These are phyloP conservation scores for Nymphaea colorata DNA, from an alignment of 164 flowering plant species.

Conservation along the genomic window DNA sequence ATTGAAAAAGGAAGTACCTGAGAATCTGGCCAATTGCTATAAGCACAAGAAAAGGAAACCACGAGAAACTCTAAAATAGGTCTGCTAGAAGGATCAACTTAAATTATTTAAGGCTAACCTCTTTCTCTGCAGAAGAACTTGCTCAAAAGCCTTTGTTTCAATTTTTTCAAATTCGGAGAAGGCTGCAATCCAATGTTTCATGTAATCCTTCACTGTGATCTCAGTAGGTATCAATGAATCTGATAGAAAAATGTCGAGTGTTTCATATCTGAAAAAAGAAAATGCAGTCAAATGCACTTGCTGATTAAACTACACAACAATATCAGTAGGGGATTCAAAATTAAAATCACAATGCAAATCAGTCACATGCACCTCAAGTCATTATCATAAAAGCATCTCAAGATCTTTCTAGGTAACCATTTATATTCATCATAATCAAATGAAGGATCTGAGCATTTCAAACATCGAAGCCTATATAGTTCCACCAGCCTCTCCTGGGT, in stretches of 20 bases:
- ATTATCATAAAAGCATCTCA: conserved; percentile 87
- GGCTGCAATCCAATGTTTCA: conserved; percentile 54
- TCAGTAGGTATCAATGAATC: conserved; percentile 55
- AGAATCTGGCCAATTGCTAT: conserved; percentile 26
- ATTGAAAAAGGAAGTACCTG: conserved; percentile 32
- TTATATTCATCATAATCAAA: conserved; percentile 35
- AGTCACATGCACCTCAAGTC: conserved; percentile 59
- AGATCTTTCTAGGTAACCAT: conserved; percentile 92
- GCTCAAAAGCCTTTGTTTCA: conserved; percentile 90
- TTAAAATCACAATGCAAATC: not conserved
- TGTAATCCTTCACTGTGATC: conserved; percentile 46
- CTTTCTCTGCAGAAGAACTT: conserved; percentile 84
- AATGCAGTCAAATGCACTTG: not conserved
- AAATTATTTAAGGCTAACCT: conserved; percentile 35
- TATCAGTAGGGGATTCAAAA: too few relatives aligned
- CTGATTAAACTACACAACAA: not conserved
- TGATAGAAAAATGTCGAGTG: conserved; percentile 57
- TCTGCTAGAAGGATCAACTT: not conserved
- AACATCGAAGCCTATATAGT: conserved; percentile 47
- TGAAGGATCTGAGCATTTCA: conserved; percentile 29
- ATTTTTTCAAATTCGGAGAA: conserved; percentile 75
- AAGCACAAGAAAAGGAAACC: conserved; percentile 12
- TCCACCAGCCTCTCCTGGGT: conserved; percentile 92
- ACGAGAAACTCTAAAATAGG: too few relatives aligned
- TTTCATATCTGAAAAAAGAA: conserved; percentile 59